phyloP scores from a whole-genome alignment of 139 green algal species.

The Chlorella vulgaris region DNA sequence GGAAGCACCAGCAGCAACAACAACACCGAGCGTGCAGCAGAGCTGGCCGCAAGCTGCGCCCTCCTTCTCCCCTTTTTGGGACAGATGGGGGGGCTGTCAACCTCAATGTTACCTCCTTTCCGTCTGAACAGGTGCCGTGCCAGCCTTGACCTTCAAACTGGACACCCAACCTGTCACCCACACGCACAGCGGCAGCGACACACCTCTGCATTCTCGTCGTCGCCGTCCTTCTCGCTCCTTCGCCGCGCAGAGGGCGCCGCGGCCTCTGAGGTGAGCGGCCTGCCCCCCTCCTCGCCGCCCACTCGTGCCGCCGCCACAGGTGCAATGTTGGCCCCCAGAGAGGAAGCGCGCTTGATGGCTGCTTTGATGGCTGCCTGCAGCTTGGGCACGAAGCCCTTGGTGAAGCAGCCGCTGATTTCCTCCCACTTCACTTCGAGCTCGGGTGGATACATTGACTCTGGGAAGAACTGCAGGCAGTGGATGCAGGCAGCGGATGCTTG shows the following conservation, averaged over 20 bases:
- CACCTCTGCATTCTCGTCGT: constrained; percentile 70
- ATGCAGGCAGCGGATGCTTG: neutral
- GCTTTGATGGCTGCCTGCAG: constrained; percentile 61
- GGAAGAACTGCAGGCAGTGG: constrained; percentile 53
- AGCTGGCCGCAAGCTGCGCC: no score
- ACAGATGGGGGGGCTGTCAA: no score
- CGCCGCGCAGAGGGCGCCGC: neutral
- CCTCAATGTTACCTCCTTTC: no score
- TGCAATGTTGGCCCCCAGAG: constrained; percentile 8
- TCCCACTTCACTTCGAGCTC: constrained; percentile 74
- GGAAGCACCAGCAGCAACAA: neutral
- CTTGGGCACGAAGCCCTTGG: constrained; percentile 63
- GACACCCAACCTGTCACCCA: no score
- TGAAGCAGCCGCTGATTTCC: constrained; percentile 69
- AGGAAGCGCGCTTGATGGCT: constrained; percentile 40
- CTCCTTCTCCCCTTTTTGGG: no score
- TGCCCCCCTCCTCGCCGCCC: constrained; percentile 43
- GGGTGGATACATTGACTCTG: constrained; percentile 57
- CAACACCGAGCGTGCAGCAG: no score
- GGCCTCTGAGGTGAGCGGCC: constrained; percentile 20
- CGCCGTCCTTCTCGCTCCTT: constrained; percentile 58
- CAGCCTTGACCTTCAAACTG: neutral
- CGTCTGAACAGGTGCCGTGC: neutral
- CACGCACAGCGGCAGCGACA: no score
- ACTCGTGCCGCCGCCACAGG: constrained; percentile 23